Evolutionary conservation across 2,329 filamentous ascomycete species (phyloP).

Genomic region (Aspergillus fumigatus): DNA sequence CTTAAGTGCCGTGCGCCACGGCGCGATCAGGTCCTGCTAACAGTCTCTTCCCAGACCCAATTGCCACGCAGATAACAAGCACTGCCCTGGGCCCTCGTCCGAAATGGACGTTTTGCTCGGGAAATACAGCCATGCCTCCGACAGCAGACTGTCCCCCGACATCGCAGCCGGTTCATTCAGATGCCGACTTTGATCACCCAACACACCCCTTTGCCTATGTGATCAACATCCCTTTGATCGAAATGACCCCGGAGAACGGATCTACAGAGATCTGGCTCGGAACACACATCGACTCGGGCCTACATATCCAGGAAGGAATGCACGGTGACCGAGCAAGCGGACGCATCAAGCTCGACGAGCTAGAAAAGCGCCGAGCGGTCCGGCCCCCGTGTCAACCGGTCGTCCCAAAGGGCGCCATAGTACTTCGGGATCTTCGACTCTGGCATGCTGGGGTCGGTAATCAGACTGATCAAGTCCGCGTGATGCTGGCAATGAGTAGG

Average conservation of each 20-base stretch:
- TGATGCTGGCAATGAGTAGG: slow-evolving; percentile 55
- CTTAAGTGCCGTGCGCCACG: slow-evolving; percentile 29
- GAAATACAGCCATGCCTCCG: slow-evolving; percentile 48
- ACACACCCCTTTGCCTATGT: slow-evolving; percentile 53
- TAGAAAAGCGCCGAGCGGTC: slow-evolving; percentile 36
- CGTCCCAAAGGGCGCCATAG: slow-evolving; percentile 52
- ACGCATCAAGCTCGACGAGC: slow-evolving; percentile 36
- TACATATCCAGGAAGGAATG: slow-evolving; percentile 44
- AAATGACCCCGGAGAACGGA: slow-evolving; percentile 50
- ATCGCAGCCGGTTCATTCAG: slow-evolving; percentile 52
- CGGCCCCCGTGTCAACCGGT: slow-evolving; percentile 48
- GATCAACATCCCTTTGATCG: slow-evolving; percentile 51
- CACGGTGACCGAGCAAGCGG: slow-evolving; percentile 53
- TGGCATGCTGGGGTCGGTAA: slow-evolving; percentile 65
- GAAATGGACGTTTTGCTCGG: slow-evolving; percentile 55
- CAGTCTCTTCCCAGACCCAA: slow-evolving; percentile 42
- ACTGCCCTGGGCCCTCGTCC: slow-evolving; percentile 52
- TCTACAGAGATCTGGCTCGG: slow-evolving; percentile 59
- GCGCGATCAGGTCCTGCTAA: neutral
- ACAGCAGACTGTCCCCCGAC: slow-evolving; percentile 28
- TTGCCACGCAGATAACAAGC: slow-evolving; percentile 33
- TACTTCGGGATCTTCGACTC: slow-evolving; percentile 56
- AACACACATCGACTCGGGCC: slow-evolving; percentile 41
- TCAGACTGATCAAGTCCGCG: slow-evolving; percentile 33
- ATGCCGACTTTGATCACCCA: slow-evolving; percentile 56